Evolutionary conservation across 176 grass and related monocot genomes (phyloP), one percentile per base, ranked within the genome.

Genomic region (Triticum dicoccoides): DNA sequence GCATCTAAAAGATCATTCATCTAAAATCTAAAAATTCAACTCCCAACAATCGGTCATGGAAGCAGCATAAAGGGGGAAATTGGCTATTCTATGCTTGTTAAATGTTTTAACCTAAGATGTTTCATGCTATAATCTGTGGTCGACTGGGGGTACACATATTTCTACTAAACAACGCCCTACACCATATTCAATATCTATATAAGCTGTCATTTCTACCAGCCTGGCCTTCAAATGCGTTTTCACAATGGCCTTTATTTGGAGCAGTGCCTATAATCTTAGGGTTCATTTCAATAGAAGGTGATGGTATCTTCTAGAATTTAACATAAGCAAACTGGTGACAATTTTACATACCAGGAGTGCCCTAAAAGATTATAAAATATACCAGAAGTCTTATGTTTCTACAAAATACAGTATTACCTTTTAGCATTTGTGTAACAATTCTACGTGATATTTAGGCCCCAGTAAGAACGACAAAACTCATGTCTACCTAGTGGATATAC

Each of bases 201-300:
- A 79, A 63, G 61, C 11, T 63, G 23, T 39, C 6, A 3, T 79
- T 79, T 62, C 58, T 41, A 79, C 23, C 21, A 38, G 58, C 13
- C 59, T 41, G n/a, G n/a, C 34, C 76, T 37, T 41, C 25, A 39
- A 79, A 79, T 79, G 61, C 8, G 11, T 27, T 63, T 27, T 54
- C 45, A 20, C 25, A 76, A 76, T 33, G 73, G 23, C n/a, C 56
- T 80, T 44, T 17, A 80, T 65, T 80, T 80, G 41, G 35, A 65
- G 24, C 23, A 30, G 78, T 44, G 58, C 47, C 73, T 54, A 76
- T 4, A 29, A 67, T 56, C 27, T 32, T 33, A 33, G 47, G 47
- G 47, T 56, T 27, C 49, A 77, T 77, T 77, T 56, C 74, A 52
- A 62, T 12, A 11, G n/a, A 65, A 63, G 5, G 1, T 5, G 0